Percentiles rank a stretch among this genome's conserved stretches.
phyloP scores from a whole-genome alignment of 257 asterid species.

The Perilla frutescens region DNA sequence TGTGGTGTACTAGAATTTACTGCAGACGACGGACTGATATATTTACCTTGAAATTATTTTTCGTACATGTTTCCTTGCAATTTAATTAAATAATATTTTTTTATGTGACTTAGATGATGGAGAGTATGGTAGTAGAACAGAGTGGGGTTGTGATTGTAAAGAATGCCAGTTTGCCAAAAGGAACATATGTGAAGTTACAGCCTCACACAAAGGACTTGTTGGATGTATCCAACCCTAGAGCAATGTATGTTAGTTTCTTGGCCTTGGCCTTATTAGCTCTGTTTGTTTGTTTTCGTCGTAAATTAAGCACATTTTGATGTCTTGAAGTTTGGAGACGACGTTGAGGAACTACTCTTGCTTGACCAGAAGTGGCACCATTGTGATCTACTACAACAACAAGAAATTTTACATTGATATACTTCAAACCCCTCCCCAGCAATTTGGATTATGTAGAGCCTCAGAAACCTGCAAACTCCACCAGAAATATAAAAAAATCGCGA shows the following conservation, averaged over 20 bases:
- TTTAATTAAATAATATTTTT: not conserved
- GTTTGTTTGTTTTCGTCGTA: not conserved
- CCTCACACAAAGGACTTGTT: slow-evolving; percentile 15
- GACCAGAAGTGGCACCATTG: not conserved
- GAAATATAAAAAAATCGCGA: too few species aligned
- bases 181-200: slow-evolving; percentile 1
- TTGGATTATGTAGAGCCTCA: not conserved
- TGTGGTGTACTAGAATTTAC: not conserved
- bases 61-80: not conserved
- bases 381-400: not conserved
- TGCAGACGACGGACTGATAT: not conserved
- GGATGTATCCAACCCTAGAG: slow-evolving; percentile 7
- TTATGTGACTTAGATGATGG: not conserved
- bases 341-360: slow-evolving; percentile 7
- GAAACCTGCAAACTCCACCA: not conserved
- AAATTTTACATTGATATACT: not conserved
- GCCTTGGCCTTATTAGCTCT: not conserved
- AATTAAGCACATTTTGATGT: not conserved
- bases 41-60: not conserved
- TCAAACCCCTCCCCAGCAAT: not conserved
- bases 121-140: not conserved
- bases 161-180: not conserved
- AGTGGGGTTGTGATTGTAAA: not conserved
- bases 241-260: not conserved
- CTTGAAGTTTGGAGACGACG: not conserved